Conservation (phyloP, 768 basidiomycete species). For the Mycena metata region DNA sequence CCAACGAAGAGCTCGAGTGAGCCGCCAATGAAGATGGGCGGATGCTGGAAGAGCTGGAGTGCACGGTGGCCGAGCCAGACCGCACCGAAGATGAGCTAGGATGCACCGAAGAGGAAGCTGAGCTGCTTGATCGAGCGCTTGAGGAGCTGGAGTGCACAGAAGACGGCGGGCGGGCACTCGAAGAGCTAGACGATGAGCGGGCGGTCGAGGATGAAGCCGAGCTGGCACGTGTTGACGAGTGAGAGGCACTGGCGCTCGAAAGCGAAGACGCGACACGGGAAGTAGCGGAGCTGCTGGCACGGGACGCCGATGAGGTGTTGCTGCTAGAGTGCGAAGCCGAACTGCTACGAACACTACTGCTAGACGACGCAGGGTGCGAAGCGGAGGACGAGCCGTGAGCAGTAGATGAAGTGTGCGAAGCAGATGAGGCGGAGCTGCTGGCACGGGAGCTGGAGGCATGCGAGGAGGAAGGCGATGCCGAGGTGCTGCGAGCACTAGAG, state of each 20-base stretch:
- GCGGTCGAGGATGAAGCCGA: no score
- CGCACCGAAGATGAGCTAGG: no score
- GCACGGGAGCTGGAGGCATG: conserved; percentile 1
- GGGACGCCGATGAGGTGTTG: background rate
- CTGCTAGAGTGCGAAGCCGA: background rate
- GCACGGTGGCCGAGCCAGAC: no score
- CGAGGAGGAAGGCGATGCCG: background rate
- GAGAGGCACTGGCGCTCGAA: no score
- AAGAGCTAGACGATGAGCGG: no score
- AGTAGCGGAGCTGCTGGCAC: background rate
- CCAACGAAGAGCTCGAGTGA: no score
- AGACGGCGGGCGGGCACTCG: no score
- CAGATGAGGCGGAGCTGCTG: conserved; percentile 10
- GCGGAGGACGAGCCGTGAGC: background rate
- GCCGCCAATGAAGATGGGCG: no score
- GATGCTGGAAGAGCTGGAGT: no score
- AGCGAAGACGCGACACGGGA: no score
- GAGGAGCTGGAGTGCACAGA: background rate
- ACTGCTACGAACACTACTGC: background rate
- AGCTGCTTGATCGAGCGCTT: background rate
- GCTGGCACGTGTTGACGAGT: no score
- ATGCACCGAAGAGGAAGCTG: no score
- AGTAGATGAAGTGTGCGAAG: background rate
- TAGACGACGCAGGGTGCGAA: background rate
- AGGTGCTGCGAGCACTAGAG: background rate